These are phyloP conservation scores for Termitomyces sp. DNA, from an alignment of 768 basidiomycete genomes.

Conservation along the genomic window DNA sequence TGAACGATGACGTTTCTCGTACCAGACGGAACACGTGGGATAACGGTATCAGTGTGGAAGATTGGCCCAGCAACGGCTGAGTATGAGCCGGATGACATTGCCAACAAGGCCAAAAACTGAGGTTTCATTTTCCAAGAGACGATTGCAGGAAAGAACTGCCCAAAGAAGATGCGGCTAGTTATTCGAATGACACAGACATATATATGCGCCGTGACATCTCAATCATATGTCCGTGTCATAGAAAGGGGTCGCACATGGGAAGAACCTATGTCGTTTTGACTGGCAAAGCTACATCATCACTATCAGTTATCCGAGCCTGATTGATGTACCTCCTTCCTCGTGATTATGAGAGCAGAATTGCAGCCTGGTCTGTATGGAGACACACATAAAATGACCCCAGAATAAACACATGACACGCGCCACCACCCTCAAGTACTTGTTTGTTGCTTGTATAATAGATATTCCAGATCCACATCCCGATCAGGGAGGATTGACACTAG, in stretches of 20 bases:
- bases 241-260: background rate
- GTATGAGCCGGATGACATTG: constrained; percentile 2
- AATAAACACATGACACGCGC: too few species aligned
- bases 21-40: constrained; percentile 19
- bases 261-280: background rate
- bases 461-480: too few species aligned
- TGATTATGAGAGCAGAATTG: background rate
- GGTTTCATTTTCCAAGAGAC: constrained; percentile 4
- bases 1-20: constrained; percentile 54
- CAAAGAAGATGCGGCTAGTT: background rate
- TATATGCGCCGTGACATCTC: background rate
- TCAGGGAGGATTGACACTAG: background rate
- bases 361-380: background rate
- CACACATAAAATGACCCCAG: too few species aligned
- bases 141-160: background rate
- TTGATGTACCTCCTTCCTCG: background rate
- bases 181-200: background rate
- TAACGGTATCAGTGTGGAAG: constrained; percentile 1
- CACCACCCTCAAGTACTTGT: too few species aligned
- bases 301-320: background rate
- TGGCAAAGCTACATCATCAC: background rate
- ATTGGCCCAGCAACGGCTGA: constrained; percentile 4
- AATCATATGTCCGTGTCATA: background rate
- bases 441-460: too few species aligned
- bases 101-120: background rate